Percentiles rank a stretch among this genome's conserved stretches.
phyloP scores from a whole-genome alignment of 257 asterid genomes.

The Solanum raphanifolium region DNA sequence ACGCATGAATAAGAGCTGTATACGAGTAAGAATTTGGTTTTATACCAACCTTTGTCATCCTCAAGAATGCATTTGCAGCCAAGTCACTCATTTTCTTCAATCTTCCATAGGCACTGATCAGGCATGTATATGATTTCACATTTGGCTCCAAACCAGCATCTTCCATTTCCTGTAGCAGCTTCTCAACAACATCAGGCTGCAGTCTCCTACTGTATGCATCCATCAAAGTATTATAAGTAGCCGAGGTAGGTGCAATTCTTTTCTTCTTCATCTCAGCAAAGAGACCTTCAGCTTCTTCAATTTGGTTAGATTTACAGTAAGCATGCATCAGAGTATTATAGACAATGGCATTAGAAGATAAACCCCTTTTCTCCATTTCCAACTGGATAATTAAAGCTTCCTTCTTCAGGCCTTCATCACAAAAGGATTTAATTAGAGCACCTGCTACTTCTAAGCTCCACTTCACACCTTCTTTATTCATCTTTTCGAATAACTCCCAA shows the following conservation, averaged over 20 bases:
- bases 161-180: slow-evolving; percentile 71
- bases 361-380: slow-evolving; percentile 74
- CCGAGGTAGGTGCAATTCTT: slow-evolving; percentile 54
- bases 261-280: slow-evolving; percentile 75
- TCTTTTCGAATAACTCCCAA: slow-evolving; percentile 64
- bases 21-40: slow-evolving; percentile 81
- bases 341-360: slow-evolving; percentile 59
- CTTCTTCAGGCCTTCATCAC: slow-evolving; percentile 78
- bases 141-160: slow-evolving; percentile 52
- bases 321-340: slow-evolving; percentile 85
- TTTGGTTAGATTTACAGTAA: slow-evolving; percentile 57
- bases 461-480: slow-evolving; percentile 56
- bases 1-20: slow-evolving; percentile 87
- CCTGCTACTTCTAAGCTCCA: slow-evolving; percentile 84
- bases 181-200: slow-evolving; percentile 83
- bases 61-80: slow-evolving; percentile 84
- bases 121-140: slow-evolving; percentile 77
- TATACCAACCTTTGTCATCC: slow-evolving; percentile 76
- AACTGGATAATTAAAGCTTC: slow-evolving; percentile 84
- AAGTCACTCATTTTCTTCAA: slow-evolving; percentile 69
- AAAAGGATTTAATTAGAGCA: slow-evolving; percentile 76
- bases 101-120: slow-evolving; percentile 86
- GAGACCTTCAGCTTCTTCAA: slow-evolving; percentile 89
- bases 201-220: slow-evolving; percentile 80
- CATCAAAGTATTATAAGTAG: slow-evolving; percentile 77